These are phyloP conservation scores for Sporisorium graminicola DNA, from an alignment of 1,284 basidiomycete species.

Conservation along the genomic window DNA sequence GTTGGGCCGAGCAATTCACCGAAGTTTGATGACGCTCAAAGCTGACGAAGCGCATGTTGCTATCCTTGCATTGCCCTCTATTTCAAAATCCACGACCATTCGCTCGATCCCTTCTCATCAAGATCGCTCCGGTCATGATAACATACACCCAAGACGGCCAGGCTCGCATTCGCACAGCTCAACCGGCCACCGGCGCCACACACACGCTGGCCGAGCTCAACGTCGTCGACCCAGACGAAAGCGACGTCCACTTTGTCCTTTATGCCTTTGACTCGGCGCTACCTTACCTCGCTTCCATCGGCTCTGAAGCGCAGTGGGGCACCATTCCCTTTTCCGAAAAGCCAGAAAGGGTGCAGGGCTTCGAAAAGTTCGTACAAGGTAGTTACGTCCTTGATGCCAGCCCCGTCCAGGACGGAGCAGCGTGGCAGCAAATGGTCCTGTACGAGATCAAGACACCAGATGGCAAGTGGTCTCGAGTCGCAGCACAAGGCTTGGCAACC, in stretches of 20 bases:
- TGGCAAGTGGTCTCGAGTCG: slow-evolving; percentile 26
- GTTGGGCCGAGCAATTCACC: slow-evolving; percentile 13
- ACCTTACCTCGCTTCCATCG: slow-evolving; percentile 49
- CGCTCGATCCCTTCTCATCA: background rate
- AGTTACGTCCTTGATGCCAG: slow-evolving; percentile 13
- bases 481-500: slow-evolving; percentile 14
- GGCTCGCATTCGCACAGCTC: slow-evolving; percentile 18
- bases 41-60: no score
- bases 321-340: slow-evolving; percentile 33
- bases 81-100: background rate
- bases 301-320: slow-evolving; percentile 54
- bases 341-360: background rate
- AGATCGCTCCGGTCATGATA: slow-evolving; percentile 6
- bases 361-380: slow-evolving; percentile 12
- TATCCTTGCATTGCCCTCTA: background rate
- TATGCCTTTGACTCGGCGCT: slow-evolving; percentile 50
- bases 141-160: background rate
- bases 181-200: slow-evolving; percentile 11
- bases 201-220: slow-evolving; percentile 13
- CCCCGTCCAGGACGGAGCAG: background rate
- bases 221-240: slow-evolving; percentile 28
- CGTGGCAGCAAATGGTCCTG: slow-evolving; percentile 20
- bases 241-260: slow-evolving; percentile 43
- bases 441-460: slow-evolving; percentile 23
- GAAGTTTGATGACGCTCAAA: no score